Evolutionary conservation across 1,284 basidiomycete species (phyloP), one percentile per base, ranked within the genome.

Genomic region (Pterula multifida): DNA sequence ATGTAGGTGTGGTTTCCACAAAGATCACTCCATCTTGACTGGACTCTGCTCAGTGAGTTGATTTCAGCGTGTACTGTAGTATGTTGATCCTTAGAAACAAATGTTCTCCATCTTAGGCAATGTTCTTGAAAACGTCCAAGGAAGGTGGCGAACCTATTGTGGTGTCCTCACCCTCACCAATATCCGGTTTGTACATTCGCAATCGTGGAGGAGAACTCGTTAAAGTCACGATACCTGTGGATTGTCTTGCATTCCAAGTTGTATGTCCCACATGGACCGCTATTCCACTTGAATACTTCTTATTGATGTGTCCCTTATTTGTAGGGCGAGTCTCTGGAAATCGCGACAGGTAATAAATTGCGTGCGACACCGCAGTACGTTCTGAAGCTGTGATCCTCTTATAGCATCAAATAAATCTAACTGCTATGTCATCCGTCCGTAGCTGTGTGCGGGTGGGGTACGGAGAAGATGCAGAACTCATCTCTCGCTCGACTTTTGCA

Each of bases 181-280:
- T 72, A 1, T 88, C 91, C 0, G 93, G 93, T 0, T 73, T 97
- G 12, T 95, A 91, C 67, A 95, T 97, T 57, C 83, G 81, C 50
- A 90, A 87, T 15, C 78, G 91, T 42, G 85, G 81, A 3, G 81
- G 82, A 1, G 68, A 77, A 24, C 65, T 87, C 19, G 81, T 79
- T 15, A 92, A 90, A 62, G 89, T 93, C 12, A 71, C 78, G 1
- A 95, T 97, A 54, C 92, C 93, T 1, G 59, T 69, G 15, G 78
- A 88, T 59, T 86, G 80, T 60, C 66, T 90, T 52, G 92, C 92
- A 1, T 94, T 96, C 65, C 92, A 97, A 64, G 95, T 90, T 9
- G 39, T 42, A n/a, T 4, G 39, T 42, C 17, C 9, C 39, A 42
- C 39, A 19, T 19, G 39, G n/a, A 22, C 28, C 21, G 39, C n/a